phyloP scores from a whole-genome alignment of 768 basidiomycete genomes.

The Leccinum broughii region DNA sequence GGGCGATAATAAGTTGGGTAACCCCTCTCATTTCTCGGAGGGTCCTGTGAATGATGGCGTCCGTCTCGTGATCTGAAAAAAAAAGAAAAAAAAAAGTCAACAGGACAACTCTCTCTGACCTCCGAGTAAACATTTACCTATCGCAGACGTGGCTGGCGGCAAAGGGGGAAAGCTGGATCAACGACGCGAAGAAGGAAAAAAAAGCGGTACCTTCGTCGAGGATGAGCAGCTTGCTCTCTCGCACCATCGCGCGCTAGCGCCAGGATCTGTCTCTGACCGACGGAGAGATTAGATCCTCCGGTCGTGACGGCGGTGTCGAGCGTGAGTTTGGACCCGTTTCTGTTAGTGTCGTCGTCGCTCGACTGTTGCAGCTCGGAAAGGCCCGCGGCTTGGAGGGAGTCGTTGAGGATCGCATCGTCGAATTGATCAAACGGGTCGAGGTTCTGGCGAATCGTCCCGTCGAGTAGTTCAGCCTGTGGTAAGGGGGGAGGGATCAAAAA shows the following conservation, averaged over 20 bases:
- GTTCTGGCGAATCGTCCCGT: constrained; percentile 47
- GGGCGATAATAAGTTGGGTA: constrained; percentile 12
- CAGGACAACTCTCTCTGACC: background rate
- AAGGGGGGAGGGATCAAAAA: background rate
- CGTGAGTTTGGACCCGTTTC: constrained; percentile 26
- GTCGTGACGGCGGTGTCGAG: constrained; percentile 46
- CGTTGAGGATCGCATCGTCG: constrained; percentile 44
- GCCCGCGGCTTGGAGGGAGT: constrained; percentile 42
- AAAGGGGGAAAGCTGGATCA: background rate
- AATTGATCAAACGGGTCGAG: constrained; percentile 52
- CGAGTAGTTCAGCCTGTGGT: constrained; percentile 38
- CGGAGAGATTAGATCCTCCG: constrained; percentile 36
- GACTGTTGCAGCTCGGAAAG: constrained; percentile 30
- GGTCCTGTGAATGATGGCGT: constrained; percentile 7
- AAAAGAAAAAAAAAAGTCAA: background rate
- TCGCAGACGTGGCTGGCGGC: constrained; percentile 10
- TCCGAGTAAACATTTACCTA: background rate
- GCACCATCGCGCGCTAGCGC: constrained; percentile 43
- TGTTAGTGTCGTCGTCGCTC: background rate
- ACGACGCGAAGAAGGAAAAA: background rate
- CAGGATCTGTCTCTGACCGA: constrained; percentile 51
- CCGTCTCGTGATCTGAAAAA: constrained; percentile 7
- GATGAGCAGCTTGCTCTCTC: constrained; percentile 45
- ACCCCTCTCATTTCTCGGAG: constrained; percentile 7
- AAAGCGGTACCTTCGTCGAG: constrained; percentile 40